Percentiles rank a stretch among this genome's conserved stretches.
Conservation (phyloP, 495 filamentous ascomycete species). For the Hypomontagnella submonticulosa region DNA sequence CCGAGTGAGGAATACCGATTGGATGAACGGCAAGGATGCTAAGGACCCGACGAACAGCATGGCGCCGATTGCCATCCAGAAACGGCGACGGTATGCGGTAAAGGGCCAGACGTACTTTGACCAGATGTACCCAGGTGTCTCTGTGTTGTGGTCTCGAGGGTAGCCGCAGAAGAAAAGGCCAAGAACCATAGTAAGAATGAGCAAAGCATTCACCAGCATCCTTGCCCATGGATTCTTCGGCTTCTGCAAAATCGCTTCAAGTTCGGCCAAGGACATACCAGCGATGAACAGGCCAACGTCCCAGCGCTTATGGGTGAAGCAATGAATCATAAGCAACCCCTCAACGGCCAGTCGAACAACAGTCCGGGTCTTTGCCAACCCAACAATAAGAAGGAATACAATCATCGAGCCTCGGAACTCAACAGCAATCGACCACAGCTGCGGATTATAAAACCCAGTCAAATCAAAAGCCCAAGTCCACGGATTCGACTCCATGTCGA, state of each 20-base stretch:
- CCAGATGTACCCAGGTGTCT: conserved; percentile 46
- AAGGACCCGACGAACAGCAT: conserved; percentile 63
- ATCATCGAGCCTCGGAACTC: conserved; percentile 62
- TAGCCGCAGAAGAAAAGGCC: conserved; percentile 47
- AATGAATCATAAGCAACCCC: conserved; percentile 47
- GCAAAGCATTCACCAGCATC: conserved; percentile 33
- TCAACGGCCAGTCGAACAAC: conserved; percentile 50
- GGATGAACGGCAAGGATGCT: conserved; percentile 61
- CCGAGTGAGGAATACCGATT: conserved; percentile 62
- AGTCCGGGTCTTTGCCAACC: conserved; percentile 50
- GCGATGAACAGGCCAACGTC: conserved; percentile 60
- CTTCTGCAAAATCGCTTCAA: conserved; percentile 50
- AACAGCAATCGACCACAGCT: conserved; percentile 64
- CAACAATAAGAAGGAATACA: conserved; percentile 56
- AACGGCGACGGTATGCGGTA: conserved; percentile 43
- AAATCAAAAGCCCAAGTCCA: conserved; percentile 44
- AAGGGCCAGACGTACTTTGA: conserved; percentile 50
- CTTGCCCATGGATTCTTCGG: conserved; percentile 30
- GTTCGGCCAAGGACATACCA: conserved; percentile 57
- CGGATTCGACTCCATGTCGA: conserved; percentile 51
- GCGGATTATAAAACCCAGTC: conserved; percentile 52
- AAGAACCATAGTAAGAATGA: conserved; percentile 37
- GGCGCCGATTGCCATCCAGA: conserved; percentile 57
- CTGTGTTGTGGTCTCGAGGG: conserved; percentile 47
- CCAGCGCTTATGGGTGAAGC: conserved; percentile 54